These are phyloP conservation scores for Rhizomucor miehei DNA, from an alignment of 371 early-diverging fungal species.

Conservation along the genomic window DNA sequence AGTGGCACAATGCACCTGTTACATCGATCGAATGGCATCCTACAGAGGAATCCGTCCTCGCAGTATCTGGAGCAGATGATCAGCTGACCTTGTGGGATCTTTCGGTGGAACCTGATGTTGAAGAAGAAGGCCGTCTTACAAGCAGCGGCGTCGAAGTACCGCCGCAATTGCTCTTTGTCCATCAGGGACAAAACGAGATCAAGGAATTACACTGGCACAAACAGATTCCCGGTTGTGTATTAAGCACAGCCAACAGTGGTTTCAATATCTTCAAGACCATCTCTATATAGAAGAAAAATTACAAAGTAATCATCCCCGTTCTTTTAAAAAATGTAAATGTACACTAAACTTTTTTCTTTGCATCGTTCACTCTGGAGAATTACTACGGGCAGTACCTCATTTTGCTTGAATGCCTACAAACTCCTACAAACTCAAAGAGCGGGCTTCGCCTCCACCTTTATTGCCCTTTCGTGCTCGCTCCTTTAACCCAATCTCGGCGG, in stretches of 20 bases:
- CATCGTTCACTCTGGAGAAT: no score
- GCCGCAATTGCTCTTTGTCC: slow-evolving; percentile 94
- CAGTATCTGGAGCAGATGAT: slow-evolving; percentile 93
- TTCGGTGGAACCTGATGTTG: slow-evolving; percentile 91
- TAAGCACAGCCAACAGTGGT: slow-evolving; percentile 85
- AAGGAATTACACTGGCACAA: slow-evolving; percentile 97
- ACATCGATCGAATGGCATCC: slow-evolving; percentile 98
- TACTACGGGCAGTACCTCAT: no score
- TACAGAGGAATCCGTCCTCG: slow-evolving; percentile 87
- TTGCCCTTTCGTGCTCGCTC: no score
- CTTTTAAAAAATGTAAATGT: no score
- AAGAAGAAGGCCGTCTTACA: slow-evolving; percentile 70
- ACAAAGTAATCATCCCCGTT: no score
- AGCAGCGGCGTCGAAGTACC: slow-evolving; percentile 82
- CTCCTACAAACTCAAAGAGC: no score
- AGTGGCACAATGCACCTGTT: slow-evolving; percentile 92
- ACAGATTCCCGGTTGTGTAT: slow-evolving; percentile 88
- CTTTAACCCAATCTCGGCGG: no score
- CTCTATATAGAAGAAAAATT: slow-evolving; percentile 53
- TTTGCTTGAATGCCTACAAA: no score
- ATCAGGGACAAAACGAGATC: slow-evolving; percentile 89
- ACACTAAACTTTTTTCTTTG: no score
- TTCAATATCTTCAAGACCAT: slow-evolving; percentile 97
- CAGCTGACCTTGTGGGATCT: slow-evolving; percentile 98
- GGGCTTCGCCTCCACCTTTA: no score